Base-by-base conservation (phyloP, 192 early-diverging fungal genomes). In the Geranomyces michiganensis region DNA sequence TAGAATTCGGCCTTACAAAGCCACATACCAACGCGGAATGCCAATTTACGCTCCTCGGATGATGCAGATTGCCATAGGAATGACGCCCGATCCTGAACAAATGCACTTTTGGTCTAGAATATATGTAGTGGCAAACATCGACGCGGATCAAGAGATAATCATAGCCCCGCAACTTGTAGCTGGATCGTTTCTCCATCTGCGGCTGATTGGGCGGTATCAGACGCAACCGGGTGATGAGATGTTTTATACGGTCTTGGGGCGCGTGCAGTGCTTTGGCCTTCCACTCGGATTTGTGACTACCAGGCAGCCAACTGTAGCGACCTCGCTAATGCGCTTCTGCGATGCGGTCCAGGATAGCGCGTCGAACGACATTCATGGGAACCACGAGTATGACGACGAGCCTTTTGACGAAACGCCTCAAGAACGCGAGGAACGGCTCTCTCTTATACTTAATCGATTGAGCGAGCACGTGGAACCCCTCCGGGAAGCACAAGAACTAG, bases 1-100 rank as follows among this genome's bases (percentile, higher is more conserved):
- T 19, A 27, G 12, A 17, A 36, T 72, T 33, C 48, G n/a, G 17
- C 71, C 71, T 24, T 72, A 72, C 33, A 67, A 72, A 36, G 71
- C 71, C 27, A 56, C 27, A 7, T 72, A 56, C 32, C 71, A 72
- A 27, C 63, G 65, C 14, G 71, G 71, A 26, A 72, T 72, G 72
- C 72, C 72, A 3, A 68, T 43, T 3, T 73, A 66, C 33, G 72
- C 72, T 0, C 72, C 72, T 3, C 27, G 43, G 29, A 24, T 2
- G 7, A 31, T 73, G 13, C 14, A 0, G 5, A 29, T 73, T 15
- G 14, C 19, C 22, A 46, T 73, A 22, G 72, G 72, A 0, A 53
- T 73, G 17, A 5, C 31, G 12, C 48, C 62, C 14, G 51, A 51
- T 1, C 62, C 56, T 6, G 63, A 56, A 3, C 3, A 32, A 19